Evolutionary conservation across 345 rosid species (phyloP), one percentile per base, ranked within the genome.

Genomic region (Turritis glabra): DNA sequence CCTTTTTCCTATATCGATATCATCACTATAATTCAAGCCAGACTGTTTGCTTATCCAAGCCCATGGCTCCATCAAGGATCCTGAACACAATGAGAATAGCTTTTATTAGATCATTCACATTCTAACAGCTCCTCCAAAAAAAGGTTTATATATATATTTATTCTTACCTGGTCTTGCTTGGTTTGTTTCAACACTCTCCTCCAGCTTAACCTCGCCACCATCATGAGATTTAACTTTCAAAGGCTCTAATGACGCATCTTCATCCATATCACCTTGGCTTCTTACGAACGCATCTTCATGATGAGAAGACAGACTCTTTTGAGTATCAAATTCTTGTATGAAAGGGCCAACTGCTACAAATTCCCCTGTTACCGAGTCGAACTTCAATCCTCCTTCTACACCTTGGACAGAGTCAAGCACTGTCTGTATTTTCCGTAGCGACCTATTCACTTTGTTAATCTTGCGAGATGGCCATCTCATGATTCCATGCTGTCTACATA

Each of bases 401-500:
- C 98, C 98, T 38, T 87, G 96, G 63, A 93, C 98, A 67, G 98
- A 89, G 67, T 87, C 88, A 0, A 93, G 81, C 69, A 91, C 94
- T 0, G 92, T 88, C 71, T 89, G 90, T 82, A 93, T 89, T 82
- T 87, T 93, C 80, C 56, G 83, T 52, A 93, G 67, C 0, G 97
- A 91, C 50, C 96, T 80, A 63, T 88, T 93, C 76, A 91, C 98
- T 80, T 93, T 93, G 70, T 91, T 91, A 67, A 93, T 89, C 84
- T 93, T 93, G 12, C 97, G 91, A 69, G 94, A 93, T 17, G 97
- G 98, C 97, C 98, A 93, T 74, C 98, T 89, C 27, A 84, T 84
- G 65, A 93, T 89, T 21, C 98, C 98, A 44, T 91, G 98, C 68
- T 89, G 92, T 77, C 97, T 87, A 84, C 98, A 93, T 79, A 93